Evolutionary conservation across 306 rosid genomes (phyloP).

Genomic region (Rubus idaeus): DNA sequence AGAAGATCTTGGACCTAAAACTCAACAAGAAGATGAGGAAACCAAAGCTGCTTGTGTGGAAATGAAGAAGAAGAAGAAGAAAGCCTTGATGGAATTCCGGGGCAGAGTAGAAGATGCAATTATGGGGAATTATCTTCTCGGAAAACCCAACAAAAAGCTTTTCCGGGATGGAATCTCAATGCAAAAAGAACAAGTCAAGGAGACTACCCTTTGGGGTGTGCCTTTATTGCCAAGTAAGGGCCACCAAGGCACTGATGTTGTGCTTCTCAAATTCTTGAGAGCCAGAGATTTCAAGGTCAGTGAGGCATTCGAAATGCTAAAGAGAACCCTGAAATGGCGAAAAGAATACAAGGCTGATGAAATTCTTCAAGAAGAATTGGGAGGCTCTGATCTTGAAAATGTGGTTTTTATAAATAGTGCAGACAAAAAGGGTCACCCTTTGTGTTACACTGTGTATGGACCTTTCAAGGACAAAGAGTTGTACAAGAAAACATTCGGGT

Average conservation of each 20-base stretch:
- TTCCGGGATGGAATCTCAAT: neutral
- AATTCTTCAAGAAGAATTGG: slow-evolving; percentile 44
- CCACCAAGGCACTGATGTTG: slow-evolving; percentile 62
- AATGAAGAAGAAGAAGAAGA: slow-evolving; percentile 45
- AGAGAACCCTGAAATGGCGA: slow-evolving; percentile 64
- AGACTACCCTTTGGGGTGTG: slow-evolving; percentile 67
- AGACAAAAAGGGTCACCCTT: slow-evolving; percentile 71
- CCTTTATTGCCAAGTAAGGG: slow-evolving; percentile 82
- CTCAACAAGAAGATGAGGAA: slow-evolving; percentile 4
- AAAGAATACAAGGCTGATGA: slow-evolving; percentile 36
- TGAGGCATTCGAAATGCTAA: slow-evolving; percentile 70
- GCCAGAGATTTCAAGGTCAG: slow-evolving; percentile 60
- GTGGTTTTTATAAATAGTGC: slow-evolving; percentile 30
- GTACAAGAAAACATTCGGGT: slow-evolving; percentile 42
- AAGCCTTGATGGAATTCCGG: slow-evolving; percentile 58
- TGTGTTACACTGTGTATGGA: slow-evolving; percentile 46
- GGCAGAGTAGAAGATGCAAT: slow-evolving; percentile 71
- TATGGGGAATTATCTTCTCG: slow-evolving; percentile 52
- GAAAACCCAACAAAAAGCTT: slow-evolving; percentile 25
- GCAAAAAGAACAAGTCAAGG: slow-evolving; percentile 36
- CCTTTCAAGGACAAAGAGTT: slow-evolving; percentile 42
- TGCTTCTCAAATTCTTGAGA: slow-evolving; percentile 67
- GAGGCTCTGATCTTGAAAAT: slow-evolving; percentile 34
- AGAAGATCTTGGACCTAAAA: slow-evolving; percentile 21
- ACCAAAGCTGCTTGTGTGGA: slow-evolving; percentile 21